Base-by-base conservation (phyloP, 1,284 basidiomycete genomes). In the Trichosporon sp. region DNA sequence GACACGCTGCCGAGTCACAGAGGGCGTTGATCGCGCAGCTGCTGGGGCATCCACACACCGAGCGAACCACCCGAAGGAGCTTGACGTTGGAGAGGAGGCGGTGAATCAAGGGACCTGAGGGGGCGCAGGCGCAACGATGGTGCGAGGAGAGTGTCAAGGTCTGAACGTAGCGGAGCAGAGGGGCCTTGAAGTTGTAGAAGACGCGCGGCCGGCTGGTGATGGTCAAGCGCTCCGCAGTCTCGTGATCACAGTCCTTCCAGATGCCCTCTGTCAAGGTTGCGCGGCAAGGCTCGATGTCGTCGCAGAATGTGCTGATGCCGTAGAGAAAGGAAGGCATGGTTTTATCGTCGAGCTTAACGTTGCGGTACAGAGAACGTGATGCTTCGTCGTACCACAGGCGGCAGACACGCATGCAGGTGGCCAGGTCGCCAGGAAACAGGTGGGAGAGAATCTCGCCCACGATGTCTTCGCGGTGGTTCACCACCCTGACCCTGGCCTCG, bases 41-140 rank as follows among this genome's bases (percentile, higher is more conserved):
- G n/a, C 10, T 37, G 2, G 40, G 61, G 40, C 54, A 51, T n/a
- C 63, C 64, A 26, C 32, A 67, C 8, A 46, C 21, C 5, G 61
- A 56, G 59, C 65, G 32, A 4, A 66, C 65, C 31, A 67, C 48
- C 32, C 69, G 66, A 4, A 70, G 32, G 21, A 63, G 31, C 12
- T 63, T 31, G 21, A 70, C 11, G 21, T 59, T 63, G 16, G 32
- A 32, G 4, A 70, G 21, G 37, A 70, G 65, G 2, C 26, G 26
- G 43, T 59, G 26, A 16, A 51, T 32, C 12, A 51, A 26, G 4
- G 56, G 65, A 14, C 32, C 69, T 12, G 43, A 63, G 2, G 32
- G 26, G 19, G 35, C 21, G 54, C 69, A 70, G 8, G 32, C 8
- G 56, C 69, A 70, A 16, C 32, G 38, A 54, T 70, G 69, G 40